Base-by-base conservation (phyloP, 148 eudicot species). In the Silene conica region DNA sequence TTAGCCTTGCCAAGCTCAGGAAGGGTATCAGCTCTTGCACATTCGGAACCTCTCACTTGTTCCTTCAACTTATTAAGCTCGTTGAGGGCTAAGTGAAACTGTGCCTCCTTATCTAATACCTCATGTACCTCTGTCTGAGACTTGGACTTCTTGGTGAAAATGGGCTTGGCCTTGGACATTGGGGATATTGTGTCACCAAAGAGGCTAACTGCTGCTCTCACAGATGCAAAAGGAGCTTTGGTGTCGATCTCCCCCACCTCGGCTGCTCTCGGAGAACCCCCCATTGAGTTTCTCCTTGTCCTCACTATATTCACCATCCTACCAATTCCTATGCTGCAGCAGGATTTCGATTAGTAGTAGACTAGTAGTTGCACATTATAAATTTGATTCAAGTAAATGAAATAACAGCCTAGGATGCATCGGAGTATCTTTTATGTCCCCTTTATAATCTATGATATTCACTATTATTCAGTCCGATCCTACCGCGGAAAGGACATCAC, bases 221-320 rank as follows among this genome's bases (percentile, higher is more conserved):
- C 99, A 1, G 99, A 96, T 72, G 84, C 91, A 73, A 96, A 87
- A 0, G 99, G 97, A 11, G 94, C 89, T 76, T 87, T 76, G 7
- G 97, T 96, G 72, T 92, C 99, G 7, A 90, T 89, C 86, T 92
- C 98, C 20, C 92, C 95, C 20, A 88, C 89, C 41, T 89, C 92
- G 5, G 72, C 75, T 16, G 70, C 52, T 70, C 57, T 83, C 0
- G 98, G 93, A 16, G 95, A 84, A 23, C 77, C 82, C 4, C 72
- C 87, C 3, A 71, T 38, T 6, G 68, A 82, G 62, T 76, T 82
- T 21, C 78, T 82, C 26, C 88, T 82, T 15, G 89, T 80, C 85
- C 84, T 91, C 79, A 83, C 68, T 18, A 80, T 76, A 25, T 85
- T 79, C 79, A 77, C 81, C 87, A 85, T 82, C 57, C 43, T 73